Conservation (phyloP, 129 eudicot genomes). For the Centrapalus pauciflorus region DNA sequence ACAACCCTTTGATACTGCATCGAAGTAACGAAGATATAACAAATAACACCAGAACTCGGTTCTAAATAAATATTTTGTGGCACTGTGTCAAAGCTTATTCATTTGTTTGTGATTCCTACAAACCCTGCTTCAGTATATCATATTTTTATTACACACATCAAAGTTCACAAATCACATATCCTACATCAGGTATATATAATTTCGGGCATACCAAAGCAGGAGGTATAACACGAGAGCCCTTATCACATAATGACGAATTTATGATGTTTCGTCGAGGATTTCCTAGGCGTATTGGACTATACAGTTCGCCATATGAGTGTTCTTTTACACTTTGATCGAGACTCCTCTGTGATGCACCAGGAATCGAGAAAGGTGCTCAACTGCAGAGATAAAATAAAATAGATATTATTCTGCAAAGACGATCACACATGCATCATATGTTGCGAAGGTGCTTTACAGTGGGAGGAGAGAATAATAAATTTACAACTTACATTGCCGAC, state of each 20-base stretch:
- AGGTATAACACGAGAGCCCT: neutral
- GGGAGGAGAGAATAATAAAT: neutral
- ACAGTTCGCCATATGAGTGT: conserved; percentile 38
- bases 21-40: neutral
- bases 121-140: neutral
- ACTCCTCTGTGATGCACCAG: conserved; percentile 80
- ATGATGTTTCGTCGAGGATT: neutral
- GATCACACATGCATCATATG: neutral
- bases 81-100: neutral
- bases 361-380: conserved; percentile 79
- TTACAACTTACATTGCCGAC: conserved; percentile 64
- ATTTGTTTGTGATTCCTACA: neutral
- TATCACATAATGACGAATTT: neutral
- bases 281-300: neutral
- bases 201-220: neutral
- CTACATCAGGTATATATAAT: neutral
- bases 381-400: conserved; percentile 30
- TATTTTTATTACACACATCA: neutral
- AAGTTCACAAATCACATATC: neutral
- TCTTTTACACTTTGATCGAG: conserved; percentile 44
- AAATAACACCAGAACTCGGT: neutral
- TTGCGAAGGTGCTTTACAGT: neutral
- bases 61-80: neutral
- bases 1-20: neutral
- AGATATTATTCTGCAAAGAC: neutral